Conservation (phyloP, 257 asterid genomes). For the Cordia subcordata region DNA sequence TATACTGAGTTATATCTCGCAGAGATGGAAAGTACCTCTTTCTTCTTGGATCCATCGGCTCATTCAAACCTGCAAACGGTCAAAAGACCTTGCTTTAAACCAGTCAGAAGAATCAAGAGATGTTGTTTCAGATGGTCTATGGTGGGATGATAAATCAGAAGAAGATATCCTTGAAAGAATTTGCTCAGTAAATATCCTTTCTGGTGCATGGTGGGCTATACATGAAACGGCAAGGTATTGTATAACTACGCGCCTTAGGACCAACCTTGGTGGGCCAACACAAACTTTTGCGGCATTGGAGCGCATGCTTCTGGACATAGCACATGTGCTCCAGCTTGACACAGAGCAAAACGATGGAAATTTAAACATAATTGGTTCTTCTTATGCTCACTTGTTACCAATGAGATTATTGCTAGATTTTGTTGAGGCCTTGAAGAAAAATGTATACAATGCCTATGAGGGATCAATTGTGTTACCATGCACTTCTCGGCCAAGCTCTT, state of each 20-base stretch:
- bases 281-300: conserved; percentile 99
- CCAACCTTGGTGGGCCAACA: conserved; percentile 99
- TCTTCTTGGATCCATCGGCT: conserved; percentile 94
- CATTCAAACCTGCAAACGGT: conserved; percentile 57
- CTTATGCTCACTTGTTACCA: conserved; percentile 85
- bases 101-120: conserved; percentile 62
- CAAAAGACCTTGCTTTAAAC: conserved; percentile 38
- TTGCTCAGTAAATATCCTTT: conserved; percentile 71
- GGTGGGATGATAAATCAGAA: conserved; percentile 68
- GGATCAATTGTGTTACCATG: conserved; percentile 78
- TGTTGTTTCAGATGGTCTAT: conserved; percentile 48
- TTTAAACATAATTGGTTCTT: conserved; percentile 62
- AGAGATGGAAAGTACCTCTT: conserved; percentile 91
- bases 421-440: conserved; percentile 96
- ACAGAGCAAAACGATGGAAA: conserved; percentile 78
- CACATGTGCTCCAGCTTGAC: conserved; percentile 81
- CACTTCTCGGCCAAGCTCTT: conserved; percentile 76
- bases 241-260: conserved; percentile 88
- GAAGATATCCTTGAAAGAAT: conserved; percentile 68
- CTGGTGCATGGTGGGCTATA: conserved; percentile 99
- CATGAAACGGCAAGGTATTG: conserved; percentile 98
- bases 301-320: conserved; percentile 94
- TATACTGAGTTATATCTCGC: conserved; percentile 87
- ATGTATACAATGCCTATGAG: conserved; percentile 95
- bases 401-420: conserved; percentile 95